Percentiles rank a stretch among this genome's conserved stretches.
phyloP scores from a whole-genome alignment of 1,139 yeast species.

The Hemisphaericaspora xylanilytica region DNA sequence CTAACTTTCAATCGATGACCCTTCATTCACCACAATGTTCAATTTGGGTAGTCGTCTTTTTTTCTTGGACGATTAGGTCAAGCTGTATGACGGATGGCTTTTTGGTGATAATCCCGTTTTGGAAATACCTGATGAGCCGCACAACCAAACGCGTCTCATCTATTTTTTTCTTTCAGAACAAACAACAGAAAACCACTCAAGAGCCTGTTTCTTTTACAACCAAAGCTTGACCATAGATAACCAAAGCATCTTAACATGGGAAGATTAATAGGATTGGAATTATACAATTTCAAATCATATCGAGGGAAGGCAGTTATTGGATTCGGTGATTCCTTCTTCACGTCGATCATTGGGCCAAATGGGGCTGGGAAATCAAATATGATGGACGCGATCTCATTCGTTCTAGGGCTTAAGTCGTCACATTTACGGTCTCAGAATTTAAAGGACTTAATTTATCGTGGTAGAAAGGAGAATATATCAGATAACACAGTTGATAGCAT shows the following conservation, averaged over 20 bases:
- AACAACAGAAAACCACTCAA: too few relatives aligned
- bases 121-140: too few relatives aligned
- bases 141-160: too few relatives aligned
- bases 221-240: background rate
- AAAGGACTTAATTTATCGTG: constrained; percentile 79
- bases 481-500: constrained; percentile 18
- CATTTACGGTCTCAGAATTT: constrained; percentile 75
- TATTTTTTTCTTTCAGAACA: too few relatives aligned
- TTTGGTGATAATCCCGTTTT: too few relatives aligned
- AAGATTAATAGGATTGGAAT: constrained; percentile 67
- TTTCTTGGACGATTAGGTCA: too few relatives aligned
- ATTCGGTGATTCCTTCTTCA: constrained; percentile 78
- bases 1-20: too few relatives aligned
- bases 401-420: constrained; percentile 76
- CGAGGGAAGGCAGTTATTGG: constrained; percentile 74
- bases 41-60: too few relatives aligned
- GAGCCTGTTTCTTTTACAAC: background rate
- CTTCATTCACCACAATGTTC: too few relatives aligned
- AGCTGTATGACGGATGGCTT: too few relatives aligned
- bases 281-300: constrained; percentile 88
- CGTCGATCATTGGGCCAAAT: constrained; percentile 95
- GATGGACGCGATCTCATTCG: constrained; percentile 98
- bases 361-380: constrained; percentile 97
- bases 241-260: constrained; percentile 54
- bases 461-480: constrained; percentile 31